Evolutionary conservation across 2,329 filamentous ascomycete species (phyloP).

Genomic region (Simplicillium aogashimaense): DNA sequence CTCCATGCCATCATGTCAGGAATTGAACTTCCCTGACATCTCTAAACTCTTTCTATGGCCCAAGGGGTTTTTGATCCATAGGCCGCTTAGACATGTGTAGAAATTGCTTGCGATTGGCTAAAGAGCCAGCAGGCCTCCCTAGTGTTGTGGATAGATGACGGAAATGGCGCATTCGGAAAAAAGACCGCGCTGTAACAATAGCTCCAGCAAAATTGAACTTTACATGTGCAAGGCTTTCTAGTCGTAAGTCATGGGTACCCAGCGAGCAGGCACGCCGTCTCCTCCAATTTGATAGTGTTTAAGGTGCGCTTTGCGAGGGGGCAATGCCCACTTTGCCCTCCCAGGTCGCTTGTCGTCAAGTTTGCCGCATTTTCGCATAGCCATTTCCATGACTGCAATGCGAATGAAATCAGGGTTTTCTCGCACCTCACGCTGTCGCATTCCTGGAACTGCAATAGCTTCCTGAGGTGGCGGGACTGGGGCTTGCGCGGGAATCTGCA

Average conservation of each 20-base stretch:
- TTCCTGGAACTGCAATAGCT: slow-evolving; percentile 28
- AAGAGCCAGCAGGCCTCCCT: not conserved
- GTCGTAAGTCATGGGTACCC: slow-evolving; percentile 29
- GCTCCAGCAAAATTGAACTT: not conserved
- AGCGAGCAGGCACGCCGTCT: slow-evolving; percentile 50
- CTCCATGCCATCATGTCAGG: no score
- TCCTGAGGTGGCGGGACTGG: slow-evolving; percentile 13
- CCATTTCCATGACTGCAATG: slow-evolving; percentile 63
- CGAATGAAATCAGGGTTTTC: slow-evolving; percentile 64
- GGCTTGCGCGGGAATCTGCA: slow-evolving; percentile 17
- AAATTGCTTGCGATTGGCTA: not conserved
- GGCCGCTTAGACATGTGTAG: not conserved
- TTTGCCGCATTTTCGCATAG: slow-evolving; percentile 58
- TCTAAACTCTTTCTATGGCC: not conserved
- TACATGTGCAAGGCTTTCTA: not conserved
- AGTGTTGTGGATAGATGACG: not conserved
- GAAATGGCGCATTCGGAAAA: not conserved
- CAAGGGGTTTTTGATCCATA: not conserved
- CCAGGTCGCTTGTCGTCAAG: slow-evolving; percentile 57
- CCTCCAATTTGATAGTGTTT: slow-evolving; percentile 46
- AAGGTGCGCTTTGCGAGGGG: slow-evolving; percentile 45
- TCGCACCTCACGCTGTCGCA: slow-evolving; percentile 56
- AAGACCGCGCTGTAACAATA: not conserved
- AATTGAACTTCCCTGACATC: not conserved
- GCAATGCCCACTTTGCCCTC: slow-evolving; percentile 57